Conservation (phyloP, 2,329 filamentous ascomycete genomes). For the Trichoderma simmonsii region DNA sequence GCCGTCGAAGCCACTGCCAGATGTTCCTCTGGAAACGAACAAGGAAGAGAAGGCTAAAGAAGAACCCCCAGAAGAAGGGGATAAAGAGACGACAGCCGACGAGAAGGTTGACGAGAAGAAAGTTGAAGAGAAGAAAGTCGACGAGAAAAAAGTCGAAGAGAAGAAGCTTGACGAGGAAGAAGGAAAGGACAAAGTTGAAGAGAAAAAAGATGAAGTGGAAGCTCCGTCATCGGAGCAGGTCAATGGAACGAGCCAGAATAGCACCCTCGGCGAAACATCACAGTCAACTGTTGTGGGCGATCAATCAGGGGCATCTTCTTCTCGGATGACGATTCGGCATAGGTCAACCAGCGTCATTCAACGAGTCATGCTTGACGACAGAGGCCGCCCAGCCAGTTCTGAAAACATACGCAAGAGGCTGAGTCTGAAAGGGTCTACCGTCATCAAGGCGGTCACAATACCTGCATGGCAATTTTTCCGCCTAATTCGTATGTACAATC, state of each 20-base stretch:
- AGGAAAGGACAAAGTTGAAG: background rate
- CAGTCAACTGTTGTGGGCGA: background rate
- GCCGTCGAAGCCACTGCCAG: slow-evolving; percentile 22
- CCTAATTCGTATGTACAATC: slow-evolving; percentile 67
- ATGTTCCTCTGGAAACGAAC: background rate
- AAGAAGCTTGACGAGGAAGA: background rate
- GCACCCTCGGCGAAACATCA: background rate
- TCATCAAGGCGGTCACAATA: slow-evolving; percentile 82
- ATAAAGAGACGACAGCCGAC: background rate
- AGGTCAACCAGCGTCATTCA: slow-evolving; percentile 61
- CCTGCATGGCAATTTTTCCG: slow-evolving; percentile 98
- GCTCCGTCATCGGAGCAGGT: background rate
- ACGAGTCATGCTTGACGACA: slow-evolving; percentile 53
- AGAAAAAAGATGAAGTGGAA: background rate
- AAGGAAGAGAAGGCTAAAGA: background rate
- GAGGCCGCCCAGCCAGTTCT: slow-evolving; percentile 42
- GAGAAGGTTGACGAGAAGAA: background rate
- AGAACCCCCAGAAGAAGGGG: background rate
- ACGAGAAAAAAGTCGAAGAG: background rate
- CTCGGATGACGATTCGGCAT: slow-evolving; percentile 36
- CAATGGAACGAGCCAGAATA: background rate
- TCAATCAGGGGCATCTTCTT: background rate
- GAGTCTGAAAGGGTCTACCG: slow-evolving; percentile 46
- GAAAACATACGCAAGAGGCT: slow-evolving; percentile 42
- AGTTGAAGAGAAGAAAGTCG: background rate